Base-by-base conservation (phyloP, 768 basidiomycete genomes). In the Chalciporus chontae region DNA sequence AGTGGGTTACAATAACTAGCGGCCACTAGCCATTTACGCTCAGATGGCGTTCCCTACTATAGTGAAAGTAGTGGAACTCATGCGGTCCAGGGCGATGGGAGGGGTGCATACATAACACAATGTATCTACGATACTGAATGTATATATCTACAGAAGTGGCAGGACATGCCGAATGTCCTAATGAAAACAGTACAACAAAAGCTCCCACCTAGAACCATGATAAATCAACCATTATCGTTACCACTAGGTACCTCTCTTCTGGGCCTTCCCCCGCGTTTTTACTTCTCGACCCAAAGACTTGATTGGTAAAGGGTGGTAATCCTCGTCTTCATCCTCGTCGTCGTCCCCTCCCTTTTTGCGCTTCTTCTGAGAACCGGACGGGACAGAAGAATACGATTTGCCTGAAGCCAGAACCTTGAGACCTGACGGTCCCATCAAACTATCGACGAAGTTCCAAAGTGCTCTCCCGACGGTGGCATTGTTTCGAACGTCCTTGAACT, bases 401-500 rank as follows among this genome's bases (percentile, higher is more conserved):
- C 48, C 29, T 32, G 26, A 31, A n/a, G 65, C 65, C 17, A 73
- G 61, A 29, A 71, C 48, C 17, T 59, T 57, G 11, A 68, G 55
- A 41, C 58, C 65, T 11, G 60, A 60, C 2, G 71, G 71, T 43
- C 70, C 68, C 47, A 66, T 59, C 31, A 69, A 62, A 37, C 76
- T 59, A 23, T 76, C 67, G 54, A 88, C 73, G 55, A 78, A 74
- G 5, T 59, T 59, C 86, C 87, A 87, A 50, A 89, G 64, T 11
- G 73, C 72, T 43, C 71, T 77, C 47, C 77, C 74, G 9, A 87
- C 78, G 2, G 62, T 60, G 3, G 62, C 68, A 58, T 90, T 90
- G 52, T 81, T 73, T 32, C 86, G 80, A 44, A 92, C 71, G 61
- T 90, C 89, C 23, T 67, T 71, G 64, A 79, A 83, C 43, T 75